A percentile compares a stretch with the other conserved stretches of the same genome.
phyloP scores from a whole-genome alignment of 768 basidiomycete species.

The Phlegmacium glaucopus region DNA sequence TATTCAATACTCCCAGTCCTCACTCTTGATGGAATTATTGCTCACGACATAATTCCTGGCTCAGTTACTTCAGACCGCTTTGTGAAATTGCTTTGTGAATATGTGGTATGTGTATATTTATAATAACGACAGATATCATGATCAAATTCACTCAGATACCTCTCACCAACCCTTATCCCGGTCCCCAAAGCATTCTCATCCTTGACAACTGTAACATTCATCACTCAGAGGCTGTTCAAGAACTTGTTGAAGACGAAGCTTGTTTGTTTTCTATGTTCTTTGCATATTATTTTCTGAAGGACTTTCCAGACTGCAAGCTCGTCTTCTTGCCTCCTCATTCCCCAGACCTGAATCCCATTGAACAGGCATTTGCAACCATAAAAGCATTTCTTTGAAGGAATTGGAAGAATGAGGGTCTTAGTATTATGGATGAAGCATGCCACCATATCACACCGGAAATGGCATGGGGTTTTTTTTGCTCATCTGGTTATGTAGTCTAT shows the following conservation, averaged over 20 bases:
- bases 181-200: slow-evolving; percentile 9
- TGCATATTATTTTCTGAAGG: not conserved
- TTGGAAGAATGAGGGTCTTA: slow-evolving; percentile 14
- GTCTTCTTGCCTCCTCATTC: slow-evolving; percentile 32
- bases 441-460: slow-evolving; percentile 16
- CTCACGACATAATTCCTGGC: slow-evolving; percentile 10
- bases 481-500: slow-evolving; percentile 19
- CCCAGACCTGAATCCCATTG: slow-evolving; percentile 32
- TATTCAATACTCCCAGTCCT: slow-evolving; percentile 12
- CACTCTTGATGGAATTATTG: slow-evolving; percentile 13
- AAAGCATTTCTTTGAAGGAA: slow-evolving; percentile 33
- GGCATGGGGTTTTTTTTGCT: slow-evolving; percentile 19
- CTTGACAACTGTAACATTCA: slow-evolving; percentile 17
- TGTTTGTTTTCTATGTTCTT: not conserved
- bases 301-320: slow-evolving; percentile 8
- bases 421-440: slow-evolving; percentile 22
- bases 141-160: slow-evolving; percentile 10
- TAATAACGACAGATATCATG: not conserved
- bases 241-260: slow-evolving; percentile 15
- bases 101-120: slow-evolving; percentile 8
- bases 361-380: slow-evolving; percentile 26
- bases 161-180: slow-evolving; percentile 13
- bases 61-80: slow-evolving; percentile 10
- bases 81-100: slow-evolving; percentile 7
- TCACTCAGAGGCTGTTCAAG: slow-evolving; percentile 11